These are phyloP conservation scores for Tephrocybe sp. DNA, from an alignment of 768 basidiomycete genomes.

Conservation along the genomic window DNA sequence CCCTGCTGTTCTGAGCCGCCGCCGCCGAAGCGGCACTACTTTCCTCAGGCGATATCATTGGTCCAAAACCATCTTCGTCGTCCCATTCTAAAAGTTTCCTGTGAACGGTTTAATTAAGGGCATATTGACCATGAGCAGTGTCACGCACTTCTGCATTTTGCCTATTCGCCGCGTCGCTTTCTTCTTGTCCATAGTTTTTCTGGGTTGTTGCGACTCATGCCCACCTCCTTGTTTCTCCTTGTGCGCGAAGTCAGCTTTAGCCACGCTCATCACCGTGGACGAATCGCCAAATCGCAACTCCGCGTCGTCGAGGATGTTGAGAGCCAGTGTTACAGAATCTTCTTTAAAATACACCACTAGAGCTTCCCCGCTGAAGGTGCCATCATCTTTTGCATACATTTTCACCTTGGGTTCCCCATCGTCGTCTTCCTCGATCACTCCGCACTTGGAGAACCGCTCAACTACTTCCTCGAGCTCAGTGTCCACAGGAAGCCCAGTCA, in stretches of 20 bases:
- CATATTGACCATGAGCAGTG: neutral
- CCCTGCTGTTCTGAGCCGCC: constrained; percentile 61
- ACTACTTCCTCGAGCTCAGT: constrained; percentile 72
- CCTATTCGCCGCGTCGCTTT: constrained; percentile 72
- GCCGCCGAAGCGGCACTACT: constrained; percentile 28
- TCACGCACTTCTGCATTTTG: constrained; percentile 81
- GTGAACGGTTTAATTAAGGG: constrained; percentile 3
- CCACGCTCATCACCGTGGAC: constrained; percentile 69
- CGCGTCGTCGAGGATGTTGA: constrained; percentile 87
- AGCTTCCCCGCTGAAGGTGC: constrained; percentile 91
- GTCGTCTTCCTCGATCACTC: constrained; percentile 91
- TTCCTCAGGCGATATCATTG: constrained; percentile 59
- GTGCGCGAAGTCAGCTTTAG: constrained; percentile 77
- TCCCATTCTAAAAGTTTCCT: constrained; percentile 96
- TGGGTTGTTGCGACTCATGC: constrained; percentile 41
- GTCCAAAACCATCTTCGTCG: constrained; percentile 91
- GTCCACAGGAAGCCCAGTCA: constrained; percentile 80
- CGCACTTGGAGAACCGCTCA: constrained; percentile 89
- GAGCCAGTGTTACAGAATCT: constrained; percentile 85
- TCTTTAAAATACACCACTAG: constrained; percentile 97
- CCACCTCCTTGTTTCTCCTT: constrained; percentile 49
- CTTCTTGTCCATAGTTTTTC: constrained; percentile 76
- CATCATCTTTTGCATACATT: constrained; percentile 88
- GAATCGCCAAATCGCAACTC: constrained; percentile 84
- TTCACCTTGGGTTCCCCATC: constrained; percentile 93